Conservation (phyloP, 2,329 filamentous ascomycete genomes). For the Botrytis aclada region DNA sequence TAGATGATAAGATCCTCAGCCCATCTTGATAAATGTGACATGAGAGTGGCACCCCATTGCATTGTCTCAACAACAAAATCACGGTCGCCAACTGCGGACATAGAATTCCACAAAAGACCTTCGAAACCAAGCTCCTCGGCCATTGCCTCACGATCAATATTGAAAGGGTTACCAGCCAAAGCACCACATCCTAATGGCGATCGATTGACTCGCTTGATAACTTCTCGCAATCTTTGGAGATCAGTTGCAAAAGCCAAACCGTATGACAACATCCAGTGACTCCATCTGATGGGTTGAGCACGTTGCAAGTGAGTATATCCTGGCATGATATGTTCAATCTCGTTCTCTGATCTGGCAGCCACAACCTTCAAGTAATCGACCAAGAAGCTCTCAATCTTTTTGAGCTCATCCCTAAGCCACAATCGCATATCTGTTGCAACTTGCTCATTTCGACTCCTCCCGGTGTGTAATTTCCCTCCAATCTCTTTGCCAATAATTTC, state of each 20-base stretch:
- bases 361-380: conserved; percentile 68
- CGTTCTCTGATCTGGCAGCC: conserved; percentile 65
- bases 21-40: conserved; percentile 74
- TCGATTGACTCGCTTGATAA: conserved; percentile 70
- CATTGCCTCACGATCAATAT: conserved; percentile 75
- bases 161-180: conserved; percentile 77
- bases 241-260: conserved; percentile 69
- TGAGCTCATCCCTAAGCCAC: conserved; percentile 77
- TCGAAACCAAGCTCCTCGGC: conserved; percentile 79
- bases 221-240: conserved; percentile 72
- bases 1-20: conserved; percentile 86
- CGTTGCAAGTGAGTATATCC: conserved; percentile 84
- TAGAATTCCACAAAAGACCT: conserved; percentile 70
- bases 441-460: conserved; percentile 85
- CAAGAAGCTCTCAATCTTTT: conserved; percentile 65
- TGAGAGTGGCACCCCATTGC: conserved; percentile 75
- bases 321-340: conserved; percentile 78
- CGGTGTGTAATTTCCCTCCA: conserved; percentile 86
- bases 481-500: conserved; percentile 85
- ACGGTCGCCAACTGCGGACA: conserved; percentile 60
- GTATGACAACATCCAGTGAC: conserved; percentile 76
- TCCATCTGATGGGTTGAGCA: conserved; percentile 76
- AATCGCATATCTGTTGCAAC: conserved; percentile 86
- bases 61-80: conserved; percentile 82
- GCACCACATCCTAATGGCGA: conserved; percentile 47